Evolutionary conservation across 2,329 filamentous ascomycete species (phyloP).

Genomic region (Pseudocercospora eumusae): DNA sequence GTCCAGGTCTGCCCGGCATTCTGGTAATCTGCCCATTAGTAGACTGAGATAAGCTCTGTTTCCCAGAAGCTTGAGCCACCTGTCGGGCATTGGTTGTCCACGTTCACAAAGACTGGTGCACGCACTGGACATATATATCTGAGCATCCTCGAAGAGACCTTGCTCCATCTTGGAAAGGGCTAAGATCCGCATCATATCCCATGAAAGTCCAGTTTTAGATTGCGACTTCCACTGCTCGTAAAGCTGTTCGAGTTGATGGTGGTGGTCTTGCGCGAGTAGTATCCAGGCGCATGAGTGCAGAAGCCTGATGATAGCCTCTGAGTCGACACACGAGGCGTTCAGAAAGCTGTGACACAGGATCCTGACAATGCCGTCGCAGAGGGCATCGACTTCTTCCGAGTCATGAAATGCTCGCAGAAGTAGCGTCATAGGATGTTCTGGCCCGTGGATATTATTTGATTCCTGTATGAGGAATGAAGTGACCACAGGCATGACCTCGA

Average conservation of each 20-base stretch:
- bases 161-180: neutral
- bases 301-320: neutral
- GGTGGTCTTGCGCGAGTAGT: neutral
- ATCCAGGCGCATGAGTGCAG: constrained; percentile 3
- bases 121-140: neutral
- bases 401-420: neutral
- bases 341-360: neutral
- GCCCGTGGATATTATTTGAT: neutral
- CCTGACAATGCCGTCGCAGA: constrained; percentile 1
- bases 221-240: neutral
- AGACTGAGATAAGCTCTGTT: constrained; percentile 6
- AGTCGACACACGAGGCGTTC: neutral
- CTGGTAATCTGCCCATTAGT: neutral
- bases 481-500: constrained; percentile 1
- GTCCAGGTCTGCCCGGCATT: neutral
- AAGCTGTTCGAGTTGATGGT: constrained; percentile 2
- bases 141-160: neutral
- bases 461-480: neutral
- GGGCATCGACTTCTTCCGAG: neutral
- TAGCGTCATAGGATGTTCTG: constrained; percentile 3
- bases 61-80: constrained; percentile 4
- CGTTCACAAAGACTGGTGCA: neutral
- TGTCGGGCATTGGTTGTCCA: constrained; percentile 5
- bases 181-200: constrained; percentile 5
- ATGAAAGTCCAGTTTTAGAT: neutral